Percentiles rank a stretch among this genome's conserved stretches.
These are phyloP conservation scores for Ophiognomonia clavigignenti-juglandacearum DNA, from an alignment of 2,329 filamentous ascomycete species.

Conservation along the genomic window DNA sequence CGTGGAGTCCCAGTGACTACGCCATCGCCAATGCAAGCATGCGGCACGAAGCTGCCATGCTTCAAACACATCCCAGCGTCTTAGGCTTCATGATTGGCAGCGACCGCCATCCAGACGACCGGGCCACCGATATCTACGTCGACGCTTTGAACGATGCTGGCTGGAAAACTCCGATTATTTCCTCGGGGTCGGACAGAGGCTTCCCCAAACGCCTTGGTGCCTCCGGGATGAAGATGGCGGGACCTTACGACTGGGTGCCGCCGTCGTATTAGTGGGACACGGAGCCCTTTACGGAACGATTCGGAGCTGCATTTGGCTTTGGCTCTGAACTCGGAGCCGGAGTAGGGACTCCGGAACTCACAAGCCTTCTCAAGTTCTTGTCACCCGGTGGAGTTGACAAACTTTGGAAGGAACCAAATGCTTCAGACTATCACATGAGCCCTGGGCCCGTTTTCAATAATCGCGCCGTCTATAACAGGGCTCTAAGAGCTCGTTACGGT, in stretches of 20 bases:
- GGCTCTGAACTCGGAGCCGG: slow-evolving; percentile 59
- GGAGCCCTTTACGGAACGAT: slow-evolving; percentile 27
- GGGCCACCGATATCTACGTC: slow-evolving; percentile 48
- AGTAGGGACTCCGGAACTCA: slow-evolving; percentile 55
- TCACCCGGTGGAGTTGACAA: slow-evolving; percentile 43
- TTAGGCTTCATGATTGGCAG: slow-evolving; percentile 56
- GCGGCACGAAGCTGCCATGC: slow-evolving; percentile 54
- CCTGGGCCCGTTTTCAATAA: slow-evolving; percentile 51
- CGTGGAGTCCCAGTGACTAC: slow-evolving; percentile 52
- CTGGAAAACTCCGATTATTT: slow-evolving; percentile 54
- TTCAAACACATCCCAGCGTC: slow-evolving; percentile 56
- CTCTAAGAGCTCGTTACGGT: slow-evolving; percentile 48
- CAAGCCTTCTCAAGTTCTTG: slow-evolving; percentile 50
- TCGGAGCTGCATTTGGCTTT: slow-evolving; percentile 58
- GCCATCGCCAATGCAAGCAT: slow-evolving; percentile 48
- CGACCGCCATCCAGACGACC: slow-evolving; percentile 59
- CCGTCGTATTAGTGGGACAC: slow-evolving; percentile 59
- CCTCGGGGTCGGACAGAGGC: slow-evolving; percentile 51
- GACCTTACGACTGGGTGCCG: slow-evolving; percentile 62
- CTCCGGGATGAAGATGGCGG: slow-evolving; percentile 61
- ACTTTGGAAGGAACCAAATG: slow-evolving; percentile 50
- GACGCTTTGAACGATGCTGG: slow-evolving; percentile 41
- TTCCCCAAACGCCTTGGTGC: slow-evolving; percentile 47
- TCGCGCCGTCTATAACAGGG: slow-evolving; percentile 54
- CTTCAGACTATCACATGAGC: slow-evolving; percentile 56